These are phyloP conservation scores for Wickerhamiella galacta DNA, from an alignment of 805 yeast genomes.

Conservation along the genomic window DNA sequence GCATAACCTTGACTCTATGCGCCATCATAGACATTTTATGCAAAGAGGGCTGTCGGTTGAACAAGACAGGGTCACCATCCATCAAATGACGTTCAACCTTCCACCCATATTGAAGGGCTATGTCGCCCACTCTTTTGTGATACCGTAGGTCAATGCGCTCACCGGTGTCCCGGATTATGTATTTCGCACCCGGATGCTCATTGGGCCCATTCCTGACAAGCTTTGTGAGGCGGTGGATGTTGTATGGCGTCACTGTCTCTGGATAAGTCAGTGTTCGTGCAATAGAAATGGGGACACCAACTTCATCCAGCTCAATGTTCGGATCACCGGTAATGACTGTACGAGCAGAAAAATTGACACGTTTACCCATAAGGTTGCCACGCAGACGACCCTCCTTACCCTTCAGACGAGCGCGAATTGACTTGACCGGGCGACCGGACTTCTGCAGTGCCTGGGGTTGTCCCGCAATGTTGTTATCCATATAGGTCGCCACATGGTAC, in stretches of 20 bases:
- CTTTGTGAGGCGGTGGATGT: constrained; percentile 84
- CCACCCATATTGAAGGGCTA: constrained; percentile 97
- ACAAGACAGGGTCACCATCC: constrained; percentile 94
- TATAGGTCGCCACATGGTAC: constrained; percentile 96
- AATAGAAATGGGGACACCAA: constrained; percentile 94
- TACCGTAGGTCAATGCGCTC: constrained; percentile 95
- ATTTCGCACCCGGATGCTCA: constrained; percentile 98
- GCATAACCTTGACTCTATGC: constrained; percentile 96
- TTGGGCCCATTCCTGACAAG: constrained; percentile 95
- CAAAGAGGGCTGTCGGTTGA: constrained; percentile 97
- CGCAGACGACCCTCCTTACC: constrained; percentile 98
- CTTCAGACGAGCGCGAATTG: constrained; percentile 97
- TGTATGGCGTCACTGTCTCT: constrained; percentile 93
- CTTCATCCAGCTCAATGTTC: constrained; percentile 90
- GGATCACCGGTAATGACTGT: constrained; percentile 99
- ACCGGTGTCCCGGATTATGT: constrained; percentile 95
- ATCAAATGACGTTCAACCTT: constrained; percentile 95
- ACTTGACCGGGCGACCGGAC: constrained; percentile 96
- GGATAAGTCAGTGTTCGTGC: constrained; percentile 94
- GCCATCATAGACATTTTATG: constrained; percentile 99
- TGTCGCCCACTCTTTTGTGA: constrained; percentile 96
- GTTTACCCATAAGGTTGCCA: constrained; percentile 98
- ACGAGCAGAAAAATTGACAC: constrained; percentile 97
- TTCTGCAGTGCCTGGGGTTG: constrained; percentile 98
- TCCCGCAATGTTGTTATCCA: constrained; percentile 99